These are phyloP conservation scores for Papilionanthe hybrid DNA, from an alignment of 116 monocot genomes.

Conservation along the genomic window DNA sequence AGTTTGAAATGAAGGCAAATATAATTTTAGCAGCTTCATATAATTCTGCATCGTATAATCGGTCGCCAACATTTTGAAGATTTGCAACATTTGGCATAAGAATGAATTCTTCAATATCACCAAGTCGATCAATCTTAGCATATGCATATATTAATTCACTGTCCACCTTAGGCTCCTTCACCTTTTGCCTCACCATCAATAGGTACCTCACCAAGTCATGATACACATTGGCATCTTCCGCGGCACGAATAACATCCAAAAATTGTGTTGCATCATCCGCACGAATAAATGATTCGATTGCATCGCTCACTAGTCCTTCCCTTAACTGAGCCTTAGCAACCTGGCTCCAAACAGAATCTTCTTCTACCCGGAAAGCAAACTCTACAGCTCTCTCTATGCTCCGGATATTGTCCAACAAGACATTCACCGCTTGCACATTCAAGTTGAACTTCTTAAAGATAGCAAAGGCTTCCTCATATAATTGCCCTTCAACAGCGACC, in stretches of 20 bases:
- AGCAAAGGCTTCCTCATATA: slow-evolving; percentile 96
- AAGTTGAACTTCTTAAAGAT: slow-evolving; percentile 99
- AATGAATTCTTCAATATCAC: slow-evolving; percentile 96
- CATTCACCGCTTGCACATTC: slow-evolving; percentile 96
- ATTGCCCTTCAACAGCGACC: slow-evolving; percentile 96
- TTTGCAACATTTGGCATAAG: slow-evolving; percentile 98
- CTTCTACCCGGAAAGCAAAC: slow-evolving; percentile 95
- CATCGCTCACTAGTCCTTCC: slow-evolving; percentile 90
- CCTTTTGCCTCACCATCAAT: slow-evolving; percentile 93
- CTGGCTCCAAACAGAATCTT: slow-evolving; percentile 97
- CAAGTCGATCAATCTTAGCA: slow-evolving; percentile 89
- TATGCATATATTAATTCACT: slow-evolving; percentile 96
- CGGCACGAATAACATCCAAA: slow-evolving; percentile 82
- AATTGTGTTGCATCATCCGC: slow-evolving; percentile 95
- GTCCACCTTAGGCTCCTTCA: slow-evolving; percentile 87
- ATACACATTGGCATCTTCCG: slow-evolving; percentile 85
- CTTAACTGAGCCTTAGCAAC: slow-evolving; percentile 91
- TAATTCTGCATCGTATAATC: slow-evolving; percentile 77
- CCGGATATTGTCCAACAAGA: slow-evolving; percentile 83
- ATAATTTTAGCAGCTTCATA: slow-evolving; percentile 98
- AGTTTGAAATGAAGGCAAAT: slow-evolving; percentile 96
- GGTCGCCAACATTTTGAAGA: slow-evolving; percentile 94
- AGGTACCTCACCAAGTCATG: slow-evolving; percentile 90
- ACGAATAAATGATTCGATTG: slow-evolving; percentile 95
- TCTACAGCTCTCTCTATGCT: slow-evolving; percentile 91